phyloP scores from a whole-genome alignment of 2,329 filamentous ascomycete species.

The Alternaria gaisen region DNA sequence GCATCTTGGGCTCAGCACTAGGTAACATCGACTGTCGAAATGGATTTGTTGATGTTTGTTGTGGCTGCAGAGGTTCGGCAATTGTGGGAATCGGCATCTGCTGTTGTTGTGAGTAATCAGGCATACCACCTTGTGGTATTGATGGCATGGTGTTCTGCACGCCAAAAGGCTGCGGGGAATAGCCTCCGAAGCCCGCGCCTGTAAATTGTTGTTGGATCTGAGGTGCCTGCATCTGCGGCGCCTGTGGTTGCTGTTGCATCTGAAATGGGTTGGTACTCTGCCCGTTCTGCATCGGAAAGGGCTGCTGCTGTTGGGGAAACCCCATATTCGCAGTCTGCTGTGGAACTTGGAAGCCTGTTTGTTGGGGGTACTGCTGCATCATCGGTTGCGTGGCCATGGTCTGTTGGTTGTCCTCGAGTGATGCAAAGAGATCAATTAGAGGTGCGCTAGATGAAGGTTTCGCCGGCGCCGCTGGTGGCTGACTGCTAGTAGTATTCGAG shows the following conservation, averaged over 20 bases:
- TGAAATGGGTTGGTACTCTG: constrained; percentile 90
- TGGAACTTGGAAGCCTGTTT: constrained; percentile 47
- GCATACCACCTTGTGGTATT: constrained; percentile 61
- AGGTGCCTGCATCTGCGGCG: constrained; percentile 52
- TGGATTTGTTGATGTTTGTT: constrained; percentile 78
- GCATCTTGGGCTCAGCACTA: constrained; percentile 38
- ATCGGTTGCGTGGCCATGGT: constrained; percentile 48
- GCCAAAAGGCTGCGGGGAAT: constrained; percentile 69
- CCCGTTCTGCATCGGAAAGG: constrained; percentile 67
- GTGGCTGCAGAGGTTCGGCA: constrained; percentile 57
- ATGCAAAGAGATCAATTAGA: constrained; percentile 47
- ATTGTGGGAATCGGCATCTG: constrained; percentile 43
- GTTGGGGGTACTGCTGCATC: constrained; percentile 46
- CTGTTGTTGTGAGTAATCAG: constrained; percentile 55
- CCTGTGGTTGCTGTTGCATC: constrained; percentile 71
- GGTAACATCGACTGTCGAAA: constrained; percentile 90
- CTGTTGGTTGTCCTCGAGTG: constrained; percentile 47
- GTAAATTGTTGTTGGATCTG: constrained; percentile 69
- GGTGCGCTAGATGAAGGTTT: constrained; percentile 35
- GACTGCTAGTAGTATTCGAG: constrained; percentile 36
- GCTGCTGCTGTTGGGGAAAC: constrained; percentile 44
- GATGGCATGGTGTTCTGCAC: constrained; percentile 54
- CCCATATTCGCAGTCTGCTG: constrained; percentile 53
- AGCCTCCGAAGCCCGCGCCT: constrained; percentile 85
- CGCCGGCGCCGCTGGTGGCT: constrained; percentile 32